Conservation (phyloP, 2,329 filamentous ascomycete genomes). For the Apiospora sp. region DNA sequence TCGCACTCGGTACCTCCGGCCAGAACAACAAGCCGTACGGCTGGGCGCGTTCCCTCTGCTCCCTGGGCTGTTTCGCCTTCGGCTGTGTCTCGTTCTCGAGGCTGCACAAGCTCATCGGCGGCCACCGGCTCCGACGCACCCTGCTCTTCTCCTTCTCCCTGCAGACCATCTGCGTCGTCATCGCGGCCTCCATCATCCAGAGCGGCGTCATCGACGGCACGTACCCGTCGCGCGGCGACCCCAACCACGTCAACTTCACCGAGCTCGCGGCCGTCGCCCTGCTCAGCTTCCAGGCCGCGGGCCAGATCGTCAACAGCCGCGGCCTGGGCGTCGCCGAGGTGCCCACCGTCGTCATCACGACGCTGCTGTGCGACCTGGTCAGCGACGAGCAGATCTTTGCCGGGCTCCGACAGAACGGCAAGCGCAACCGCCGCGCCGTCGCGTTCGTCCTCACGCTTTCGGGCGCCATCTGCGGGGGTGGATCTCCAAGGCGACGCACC, state of each 20-base stretch:
- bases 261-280: conserved; percentile 49
- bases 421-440: conserved; percentile 56
- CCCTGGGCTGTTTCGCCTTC: conserved; percentile 51
- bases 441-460: conserved; percentile 50
- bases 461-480: conserved; percentile 58
- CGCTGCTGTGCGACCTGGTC: conserved; percentile 60
- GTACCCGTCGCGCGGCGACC: conserved; percentile 38
- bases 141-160: conserved; percentile 39
- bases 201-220: conserved; percentile 39
- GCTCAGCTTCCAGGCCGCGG: conserved; percentile 63
- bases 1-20: conserved; percentile 49
- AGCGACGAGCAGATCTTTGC: conserved; percentile 59
- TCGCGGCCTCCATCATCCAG: conserved; percentile 41
- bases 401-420: conserved; percentile 51
- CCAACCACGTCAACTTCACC: conserved; percentile 36
- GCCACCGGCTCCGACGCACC: conserved; percentile 39
- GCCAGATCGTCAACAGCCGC: conserved; percentile 62
- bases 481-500: conserved; percentile 52
- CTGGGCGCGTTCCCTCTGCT: conserved; percentile 52
- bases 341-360: conserved; percentile 64
- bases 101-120: conserved; percentile 41
- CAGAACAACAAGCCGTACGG: conserved; percentile 50
- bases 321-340: conserved; percentile 61
- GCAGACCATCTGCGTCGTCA: conserved; percentile 38
- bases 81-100: conserved; percentile 50